phyloP scores from a whole-genome alignment of 1,284 basidiomycete species.

The Golubevia pallescens region DNA sequence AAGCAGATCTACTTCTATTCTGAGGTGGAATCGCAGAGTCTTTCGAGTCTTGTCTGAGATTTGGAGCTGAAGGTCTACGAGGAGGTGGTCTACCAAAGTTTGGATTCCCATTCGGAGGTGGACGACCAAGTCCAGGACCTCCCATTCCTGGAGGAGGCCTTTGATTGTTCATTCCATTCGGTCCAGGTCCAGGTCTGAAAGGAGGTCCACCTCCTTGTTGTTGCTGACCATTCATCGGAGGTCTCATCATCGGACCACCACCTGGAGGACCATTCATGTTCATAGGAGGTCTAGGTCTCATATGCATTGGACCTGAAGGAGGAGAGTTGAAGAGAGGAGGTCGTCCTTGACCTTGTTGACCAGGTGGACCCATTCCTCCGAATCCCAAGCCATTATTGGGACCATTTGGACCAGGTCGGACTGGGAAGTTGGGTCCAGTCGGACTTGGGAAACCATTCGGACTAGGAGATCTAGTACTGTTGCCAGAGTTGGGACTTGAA shows the following conservation, averaged over 20 bases:
- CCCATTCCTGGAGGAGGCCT: not conserved
- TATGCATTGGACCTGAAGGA: not conserved
- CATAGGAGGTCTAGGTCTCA: not conserved
- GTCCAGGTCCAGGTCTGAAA: not conserved
- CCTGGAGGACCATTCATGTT: not conserved
- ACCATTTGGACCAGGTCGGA: slow-evolving; percentile 3
- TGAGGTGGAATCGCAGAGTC: slow-evolving; percentile 15
- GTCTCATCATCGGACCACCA: not conserved
- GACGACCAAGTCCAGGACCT: not conserved
- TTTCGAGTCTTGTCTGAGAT: slow-evolving; percentile 30
- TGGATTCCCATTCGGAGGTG: not conserved
- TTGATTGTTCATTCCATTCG: not conserved
- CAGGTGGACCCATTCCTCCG: not conserved
- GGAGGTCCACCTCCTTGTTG: not conserved
- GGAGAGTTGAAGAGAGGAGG: slow-evolving; percentile 14
- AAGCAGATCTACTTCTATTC: slow-evolving; percentile 3
- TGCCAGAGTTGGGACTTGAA: not conserved
- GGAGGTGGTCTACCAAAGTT: not conserved
- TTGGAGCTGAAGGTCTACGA: slow-evolving; percentile 38
- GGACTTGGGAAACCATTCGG: not conserved
- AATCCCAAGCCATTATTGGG: slow-evolving; percentile 2
- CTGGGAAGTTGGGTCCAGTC: slow-evolving; percentile 1
- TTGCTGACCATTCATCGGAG: not conserved
- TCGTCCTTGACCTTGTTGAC: not conserved
- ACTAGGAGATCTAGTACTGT: not conserved